phyloP scores from a whole-genome alignment of 441 rosid species.

The Pelargonium australe region DNA sequence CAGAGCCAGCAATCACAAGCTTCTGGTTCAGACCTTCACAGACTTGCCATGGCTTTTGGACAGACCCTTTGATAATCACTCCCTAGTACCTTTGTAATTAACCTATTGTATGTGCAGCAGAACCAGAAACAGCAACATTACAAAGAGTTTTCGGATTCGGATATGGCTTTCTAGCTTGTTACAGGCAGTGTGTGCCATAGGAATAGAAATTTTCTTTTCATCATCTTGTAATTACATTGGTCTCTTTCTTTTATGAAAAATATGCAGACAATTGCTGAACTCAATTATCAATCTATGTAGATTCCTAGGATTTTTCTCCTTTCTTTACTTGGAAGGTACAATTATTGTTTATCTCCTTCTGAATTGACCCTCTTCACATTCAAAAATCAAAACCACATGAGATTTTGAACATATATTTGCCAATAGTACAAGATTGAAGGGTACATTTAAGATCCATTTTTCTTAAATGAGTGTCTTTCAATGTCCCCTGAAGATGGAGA shows the following conservation, averaged over 20 bases:
- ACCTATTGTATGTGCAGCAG: slow-evolving; percentile 27
- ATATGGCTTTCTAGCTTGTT: too few relatives aligned
- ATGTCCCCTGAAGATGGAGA: slow-evolving; percentile 30
- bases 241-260: too few relatives aligned
- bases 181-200: too few relatives aligned
- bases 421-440: slow-evolving; percentile 18
- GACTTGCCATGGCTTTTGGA: slow-evolving; percentile 54
- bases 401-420: slow-evolving; percentile 2
- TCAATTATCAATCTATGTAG: slow-evolving; percentile 7
- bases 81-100: slow-evolving; percentile 10
- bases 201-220: too few relatives aligned
- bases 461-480: slow-evolving; percentile 31
- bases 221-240: too few relatives aligned
- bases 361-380: slow-evolving; percentile 12
- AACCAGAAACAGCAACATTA: too few relatives aligned
- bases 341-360: not conserved
- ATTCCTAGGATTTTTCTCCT: slow-evolving; percentile 12
- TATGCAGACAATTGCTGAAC: too few relatives aligned
- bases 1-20: slow-evolving; percentile 25
- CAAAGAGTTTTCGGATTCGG: too few relatives aligned
- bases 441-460: slow-evolving; percentile 21
- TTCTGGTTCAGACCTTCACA: slow-evolving; percentile 27
- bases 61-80: slow-evolving; percentile 30
- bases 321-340: slow-evolving; percentile 5
- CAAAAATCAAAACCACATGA: not conserved